Conservation (phyloP, 805 yeast species). For the Pichia phayaonensis region DNA sequence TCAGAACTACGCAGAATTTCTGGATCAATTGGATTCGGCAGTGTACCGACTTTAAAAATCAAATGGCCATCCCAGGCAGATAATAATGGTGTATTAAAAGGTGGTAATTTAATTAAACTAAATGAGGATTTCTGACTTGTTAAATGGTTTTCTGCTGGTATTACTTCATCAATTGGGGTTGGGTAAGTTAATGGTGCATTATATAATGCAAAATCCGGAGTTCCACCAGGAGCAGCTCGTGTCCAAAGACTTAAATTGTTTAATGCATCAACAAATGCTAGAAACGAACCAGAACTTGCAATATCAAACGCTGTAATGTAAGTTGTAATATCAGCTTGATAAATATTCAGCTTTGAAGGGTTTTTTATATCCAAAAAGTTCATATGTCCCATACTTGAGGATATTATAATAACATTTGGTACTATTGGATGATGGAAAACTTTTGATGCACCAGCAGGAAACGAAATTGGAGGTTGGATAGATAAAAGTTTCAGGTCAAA, state of each 20-base stretch:
- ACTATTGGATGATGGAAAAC: slow-evolving; percentile 82
- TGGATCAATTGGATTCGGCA: slow-evolving; percentile 47
- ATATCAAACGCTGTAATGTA: slow-evolving; percentile 45
- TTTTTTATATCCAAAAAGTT: slow-evolving; percentile 80
- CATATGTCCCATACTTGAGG: slow-evolving; percentile 72
- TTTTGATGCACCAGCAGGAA: slow-evolving; percentile 83
- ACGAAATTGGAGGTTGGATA: slow-evolving; percentile 72
- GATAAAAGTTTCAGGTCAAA: slow-evolving; percentile 71
- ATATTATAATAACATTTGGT: slow-evolving; percentile 67
- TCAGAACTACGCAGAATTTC: slow-evolving; percentile 35
- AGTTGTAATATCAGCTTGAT: slow-evolving; percentile 54
- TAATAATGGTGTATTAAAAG: slow-evolving; percentile 64
- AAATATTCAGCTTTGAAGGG: slow-evolving; percentile 58
- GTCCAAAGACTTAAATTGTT: slow-evolving; percentile 67
- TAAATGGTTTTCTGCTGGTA: slow-evolving; percentile 19
- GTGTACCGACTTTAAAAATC: slow-evolving; percentile 51
- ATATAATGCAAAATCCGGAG: slow-evolving; percentile 32
- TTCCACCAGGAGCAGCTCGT: slow-evolving; percentile 33
- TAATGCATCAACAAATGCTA: slow-evolving; percentile 60
- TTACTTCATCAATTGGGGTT: slow-evolving; percentile 28
- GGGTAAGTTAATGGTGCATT: slow-evolving; percentile 51
- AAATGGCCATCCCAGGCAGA: slow-evolving; percentile 73
- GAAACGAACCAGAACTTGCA: slow-evolving; percentile 66
- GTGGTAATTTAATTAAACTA: slow-evolving; percentile 77
- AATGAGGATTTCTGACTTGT: slow-evolving; percentile 52